These are phyloP conservation scores for Lentinus tigrinus DNA, from an alignment of 768 basidiomycete species.

Conservation along the genomic window DNA sequence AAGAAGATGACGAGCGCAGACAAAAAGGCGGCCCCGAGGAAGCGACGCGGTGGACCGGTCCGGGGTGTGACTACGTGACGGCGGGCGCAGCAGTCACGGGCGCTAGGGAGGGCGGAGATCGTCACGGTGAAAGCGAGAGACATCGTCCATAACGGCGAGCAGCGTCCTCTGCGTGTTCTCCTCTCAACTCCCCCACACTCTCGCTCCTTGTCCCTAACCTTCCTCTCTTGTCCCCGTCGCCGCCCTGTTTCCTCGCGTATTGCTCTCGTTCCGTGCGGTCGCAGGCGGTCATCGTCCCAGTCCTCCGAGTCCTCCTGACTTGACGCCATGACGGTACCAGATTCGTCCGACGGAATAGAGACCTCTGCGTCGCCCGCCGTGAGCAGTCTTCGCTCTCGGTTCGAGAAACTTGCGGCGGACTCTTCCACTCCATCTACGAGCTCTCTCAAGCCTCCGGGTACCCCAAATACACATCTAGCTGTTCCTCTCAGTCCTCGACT, in stretches of 20 bases:
- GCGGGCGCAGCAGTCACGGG: background rate
- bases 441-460: constrained; percentile 11
- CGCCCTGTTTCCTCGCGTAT: too few species aligned
- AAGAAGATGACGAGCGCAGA: too few species aligned
- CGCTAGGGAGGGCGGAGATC: background rate
- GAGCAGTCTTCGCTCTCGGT: constrained; percentile 65
- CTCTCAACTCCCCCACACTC: background rate
- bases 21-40: too few species aligned
- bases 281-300: constrained; percentile 14
- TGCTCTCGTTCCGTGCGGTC: constrained; percentile 2
- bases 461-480: constrained; percentile 10
- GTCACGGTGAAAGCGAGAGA: background rate
- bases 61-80: too few species aligned
- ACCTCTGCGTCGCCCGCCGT: constrained; percentile 60
- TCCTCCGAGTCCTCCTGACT: too few species aligned
- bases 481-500: constrained; percentile 31
- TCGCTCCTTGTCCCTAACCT: background rate
- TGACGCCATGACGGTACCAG: constrained; percentile 19
- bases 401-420: constrained; percentile 62
- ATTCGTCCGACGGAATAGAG: constrained; percentile 42
- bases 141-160: background rate
- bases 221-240: background rate
- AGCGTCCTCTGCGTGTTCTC: background rate
- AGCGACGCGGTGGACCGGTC: too few species aligned
- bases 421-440: constrained; percentile 22